Evolutionary conservation across 2,329 filamentous ascomycete species (phyloP), one percentile per base, ranked within the genome.

Genomic region (Penicillium occitanis): DNA sequence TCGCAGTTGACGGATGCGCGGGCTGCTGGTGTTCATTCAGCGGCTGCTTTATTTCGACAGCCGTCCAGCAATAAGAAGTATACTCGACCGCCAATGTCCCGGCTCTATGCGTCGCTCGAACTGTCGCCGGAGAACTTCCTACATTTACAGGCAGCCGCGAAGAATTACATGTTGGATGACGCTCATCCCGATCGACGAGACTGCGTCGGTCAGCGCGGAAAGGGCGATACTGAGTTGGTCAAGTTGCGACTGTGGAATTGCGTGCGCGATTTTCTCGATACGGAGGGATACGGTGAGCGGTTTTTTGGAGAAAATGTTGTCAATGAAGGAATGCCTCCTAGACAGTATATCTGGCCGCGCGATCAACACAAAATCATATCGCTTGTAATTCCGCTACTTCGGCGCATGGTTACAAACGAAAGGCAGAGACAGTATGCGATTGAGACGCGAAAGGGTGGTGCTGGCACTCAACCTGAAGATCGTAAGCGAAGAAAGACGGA

Each of bases 331-430:
- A 76, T 79, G 72, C 75, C 69, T 0, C 73, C 71, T 61, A 72
- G 81, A 50, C 79, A 79, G 7, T 77, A 84, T 64, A 74, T 83
- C 14, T 87, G 85, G 85, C 85, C 85, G 3, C 76, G 78, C 57
- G 84, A 87, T 69, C 80, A 81, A 60, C 83, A 85, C 65, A 82
- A 83, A 67, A 85, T 87, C 60, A 84, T 87, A 48, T 79, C 81
- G n/a, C 74, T 86, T 25, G 82, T 86, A n/a, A 86, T 84, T 68
- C 85, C 85, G 13, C 73, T 87, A 55, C 76, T 87, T 66, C 75
- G 85, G 65, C 78, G 85, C 28, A 86, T 87, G 84, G 84, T 87
- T 13, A 87, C 85, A 17, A 87, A 87, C 66, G 85, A 87, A 72
- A 78, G 85, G 28, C 85, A 87, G 71, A 78, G 85, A 44, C 79